These are phyloP conservation scores for Rickenella mellea DNA, from an alignment of 768 basidiomycete genomes.

Conservation along the genomic window DNA sequence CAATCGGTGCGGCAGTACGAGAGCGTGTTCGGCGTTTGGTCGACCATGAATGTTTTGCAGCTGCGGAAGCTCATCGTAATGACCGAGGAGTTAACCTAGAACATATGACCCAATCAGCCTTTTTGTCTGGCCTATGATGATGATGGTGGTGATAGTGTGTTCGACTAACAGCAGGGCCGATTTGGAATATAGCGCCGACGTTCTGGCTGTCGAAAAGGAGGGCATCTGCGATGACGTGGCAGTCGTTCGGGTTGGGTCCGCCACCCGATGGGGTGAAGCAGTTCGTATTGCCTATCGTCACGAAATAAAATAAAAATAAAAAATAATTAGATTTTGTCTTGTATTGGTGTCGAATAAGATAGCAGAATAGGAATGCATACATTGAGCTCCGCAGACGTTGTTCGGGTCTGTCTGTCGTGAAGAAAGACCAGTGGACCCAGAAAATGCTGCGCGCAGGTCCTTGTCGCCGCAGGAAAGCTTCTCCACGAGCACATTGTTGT, in stretches of 20 bases:
- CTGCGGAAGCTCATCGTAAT: constrained; percentile 30
- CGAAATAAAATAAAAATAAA: too few species aligned
- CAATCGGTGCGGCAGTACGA: constrained; percentile 38
- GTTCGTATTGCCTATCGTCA: constrained; percentile 28
- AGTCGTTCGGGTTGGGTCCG: constrained; percentile 39
- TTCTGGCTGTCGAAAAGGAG: constrained; percentile 37
- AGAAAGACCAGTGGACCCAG: too few species aligned
- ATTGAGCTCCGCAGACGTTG: constrained; percentile 33
- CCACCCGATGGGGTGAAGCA: constrained; percentile 38
- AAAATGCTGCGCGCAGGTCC: constrained; percentile 5
- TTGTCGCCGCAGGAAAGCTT: constrained; percentile 20
- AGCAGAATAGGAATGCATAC: constrained; percentile 17
- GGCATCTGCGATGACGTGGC: constrained; percentile 39
- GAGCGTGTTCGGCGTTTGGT: constrained; percentile 30
- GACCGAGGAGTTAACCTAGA: constrained; percentile 22
- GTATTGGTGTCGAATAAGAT: neutral
- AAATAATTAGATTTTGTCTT: neutral
- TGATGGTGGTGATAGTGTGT: neutral
- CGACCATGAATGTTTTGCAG: constrained; percentile 39
- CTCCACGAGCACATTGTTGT: constrained; percentile 32
- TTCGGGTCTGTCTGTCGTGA: constrained; percentile 22
- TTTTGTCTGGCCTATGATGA: too few species aligned
- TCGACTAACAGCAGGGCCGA: constrained; percentile 23
- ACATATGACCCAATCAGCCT: neutral
- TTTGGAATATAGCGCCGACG: constrained; percentile 24